Evolutionary conservation across 148 eudicot genomes (phyloP), one percentile per base, ranked within the genome.

Genomic region (Fagopyrum tataricum): DNA sequence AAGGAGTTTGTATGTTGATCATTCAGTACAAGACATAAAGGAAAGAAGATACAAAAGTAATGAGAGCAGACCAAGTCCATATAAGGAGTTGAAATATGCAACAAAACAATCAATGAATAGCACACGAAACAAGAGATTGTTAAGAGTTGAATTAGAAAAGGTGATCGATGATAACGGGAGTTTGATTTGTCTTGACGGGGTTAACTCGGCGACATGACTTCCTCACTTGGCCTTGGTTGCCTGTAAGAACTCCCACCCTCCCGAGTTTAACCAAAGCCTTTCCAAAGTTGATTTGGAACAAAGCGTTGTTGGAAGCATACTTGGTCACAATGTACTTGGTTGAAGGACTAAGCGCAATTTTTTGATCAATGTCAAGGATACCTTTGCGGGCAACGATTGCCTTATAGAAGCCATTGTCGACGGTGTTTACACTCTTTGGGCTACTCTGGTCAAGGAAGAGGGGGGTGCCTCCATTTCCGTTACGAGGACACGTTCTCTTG

Each of bases 371-470:
- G 31, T 76, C n/a, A 4, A 49, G 53, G n/a, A 49, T 49, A 15
- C 53, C 53, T 31, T 31, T 31, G 37, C 37, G 37, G 37, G 68
- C 26, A 37, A 79, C 14, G 44, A 90, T 73, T 73, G 86, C 87
- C 56, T 75, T 78, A 78, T 86, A 82, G 64, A 53, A 90, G 7
- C 81, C 85, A 2, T 84, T 82, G 76, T 88, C 92, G 0, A 88
- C 82, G 46, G 15, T 85, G 87, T 7, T 24, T 41, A 42, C 83
- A 84, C 55, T 51, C 5, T 12, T 51, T 2, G 55, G 55, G n/a
- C 55, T 51, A 15, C 55, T 51, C 58, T 85, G 87, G 53, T 84
- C 87, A 4, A 87, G 85, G 78, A 81, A 76, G 2, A 74, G 83
- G 7, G 78, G 23, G 70, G 77, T 86, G 12, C n/a, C 55, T 0